A percentile compares a stretch with the other conserved stretches of the same genome.
phyloP scores from a whole-genome alignment of 345 rosid genomes.

The Cardamine chenopodiifolia region DNA sequence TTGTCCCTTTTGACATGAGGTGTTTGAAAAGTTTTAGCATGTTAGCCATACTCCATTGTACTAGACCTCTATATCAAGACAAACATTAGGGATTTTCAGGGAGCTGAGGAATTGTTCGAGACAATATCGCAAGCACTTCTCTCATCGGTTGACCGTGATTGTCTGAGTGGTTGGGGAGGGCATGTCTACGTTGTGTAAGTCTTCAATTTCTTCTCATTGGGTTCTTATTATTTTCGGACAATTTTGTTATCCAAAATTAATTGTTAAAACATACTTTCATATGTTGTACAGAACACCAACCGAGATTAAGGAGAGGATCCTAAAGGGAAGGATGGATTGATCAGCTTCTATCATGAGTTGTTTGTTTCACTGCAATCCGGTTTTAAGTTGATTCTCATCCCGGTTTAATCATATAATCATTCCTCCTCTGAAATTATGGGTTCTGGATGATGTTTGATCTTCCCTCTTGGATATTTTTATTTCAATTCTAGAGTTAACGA shows the following conservation, averaged over 20 bases:
- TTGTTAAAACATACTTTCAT: slow-evolving; percentile 1
- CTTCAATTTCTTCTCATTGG: slow-evolving; percentile 11
- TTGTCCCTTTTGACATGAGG: neutral
- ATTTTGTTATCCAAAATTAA: neutral
- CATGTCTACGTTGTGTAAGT: slow-evolving; percentile 95
- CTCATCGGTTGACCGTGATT: slow-evolving; percentile 92
- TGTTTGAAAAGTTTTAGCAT: neutral
- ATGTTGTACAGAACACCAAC: slow-evolving; percentile 74
- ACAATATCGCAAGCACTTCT: slow-evolving; percentile 86
- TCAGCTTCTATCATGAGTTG: slow-evolving; percentile 16
- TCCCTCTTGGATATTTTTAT: slow-evolving; percentile 18
- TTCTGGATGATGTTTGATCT: slow-evolving; percentile 24
- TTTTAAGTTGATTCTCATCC: slow-evolving; percentile 17
- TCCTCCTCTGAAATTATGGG: slow-evolving; percentile 11
- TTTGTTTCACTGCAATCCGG: slow-evolving; percentile 23
- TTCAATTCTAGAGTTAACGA: slow-evolving; percentile 20
- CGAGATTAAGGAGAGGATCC: slow-evolving; percentile 76
- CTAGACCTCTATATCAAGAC: neutral
- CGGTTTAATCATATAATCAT: slow-evolving; percentile 17
- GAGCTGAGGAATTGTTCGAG: slow-evolving; percentile 87
- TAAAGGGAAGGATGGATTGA: slow-evolving; percentile 99
- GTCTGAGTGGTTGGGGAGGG: slow-evolving; percentile 99
- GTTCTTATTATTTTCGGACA: neutral
- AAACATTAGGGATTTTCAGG: too few relatives aligned
- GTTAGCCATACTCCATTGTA: neutral